Percentiles rank a stretch among this genome's conserved stretches.
phyloP scores from a whole-genome alignment of 805 yeast species.

The Lipomyces lipofer region DNA sequence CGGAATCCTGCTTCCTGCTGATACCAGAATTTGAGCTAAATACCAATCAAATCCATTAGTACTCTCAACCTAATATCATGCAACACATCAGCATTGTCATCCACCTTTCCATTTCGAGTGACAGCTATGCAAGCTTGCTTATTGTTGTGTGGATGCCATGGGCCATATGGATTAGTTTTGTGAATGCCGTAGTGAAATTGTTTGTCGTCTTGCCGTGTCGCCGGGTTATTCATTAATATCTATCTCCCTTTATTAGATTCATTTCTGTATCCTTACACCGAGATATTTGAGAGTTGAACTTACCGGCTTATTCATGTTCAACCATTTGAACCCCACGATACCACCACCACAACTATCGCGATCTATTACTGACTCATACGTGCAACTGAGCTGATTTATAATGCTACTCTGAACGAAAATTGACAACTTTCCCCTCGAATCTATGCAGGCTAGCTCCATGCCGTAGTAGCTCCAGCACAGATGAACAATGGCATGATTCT shows the following conservation, averaged over 20 bases:
- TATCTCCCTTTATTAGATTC: constrained; percentile 1
- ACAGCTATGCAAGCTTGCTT: constrained; percentile 72
- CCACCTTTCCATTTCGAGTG: constrained; percentile 56
- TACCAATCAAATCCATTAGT: neutral
- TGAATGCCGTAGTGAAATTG: constrained; percentile 56
- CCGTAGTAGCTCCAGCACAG: constrained; percentile 78
- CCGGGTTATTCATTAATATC: constrained; percentile 24
- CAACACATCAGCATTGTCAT: no score
- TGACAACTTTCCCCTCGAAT: constrained; percentile 65
- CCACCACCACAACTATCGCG: constrained; percentile 31
- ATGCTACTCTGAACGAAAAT: constrained; percentile 43
- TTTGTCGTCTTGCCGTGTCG: constrained; percentile 27
- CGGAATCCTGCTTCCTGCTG: constrained; percentile 27
- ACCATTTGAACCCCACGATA: constrained; percentile 65
- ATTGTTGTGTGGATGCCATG: constrained; percentile 64
- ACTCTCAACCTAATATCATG: neutral
- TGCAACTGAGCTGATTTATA: constrained; percentile 35
- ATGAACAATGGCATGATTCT: constrained; percentile 32
- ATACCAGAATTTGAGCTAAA: constrained; percentile 53
- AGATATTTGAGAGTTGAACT: constrained; percentile 51
- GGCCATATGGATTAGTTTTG: constrained; percentile 60
- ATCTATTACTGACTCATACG: constrained; percentile 27
- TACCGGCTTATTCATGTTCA: constrained; percentile 67
- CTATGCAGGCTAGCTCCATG: constrained; percentile 79
- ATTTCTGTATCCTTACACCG: no score